Conservation (phyloP, 2,329 filamentous ascomycete genomes). For the Talaromyces piceae region DNA sequence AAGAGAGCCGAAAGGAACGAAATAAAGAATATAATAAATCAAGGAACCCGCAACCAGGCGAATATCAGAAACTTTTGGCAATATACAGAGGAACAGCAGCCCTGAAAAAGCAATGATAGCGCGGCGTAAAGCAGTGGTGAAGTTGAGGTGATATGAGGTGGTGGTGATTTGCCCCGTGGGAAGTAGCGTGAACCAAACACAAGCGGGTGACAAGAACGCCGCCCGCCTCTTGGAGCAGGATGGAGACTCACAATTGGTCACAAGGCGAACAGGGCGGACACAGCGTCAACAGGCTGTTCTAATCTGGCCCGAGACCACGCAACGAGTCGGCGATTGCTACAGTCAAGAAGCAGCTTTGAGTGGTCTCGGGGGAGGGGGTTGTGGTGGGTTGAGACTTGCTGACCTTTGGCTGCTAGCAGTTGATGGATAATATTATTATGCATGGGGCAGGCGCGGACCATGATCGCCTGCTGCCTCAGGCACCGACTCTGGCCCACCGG, state of each 20-base stretch:
- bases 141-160: slow-evolving; percentile 4
- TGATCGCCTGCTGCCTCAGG: neutral
- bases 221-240: neutral
- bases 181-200: neutral
- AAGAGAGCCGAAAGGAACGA: neutral
- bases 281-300: neutral
- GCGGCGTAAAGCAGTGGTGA: neutral
- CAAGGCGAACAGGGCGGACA: neutral
- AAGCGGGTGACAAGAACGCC: neutral
- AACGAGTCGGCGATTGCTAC: neutral
- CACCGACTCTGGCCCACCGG: neutral
- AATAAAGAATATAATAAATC: no score
- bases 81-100: slow-evolving; percentile 2
- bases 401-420: neutral
- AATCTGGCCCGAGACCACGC: neutral
- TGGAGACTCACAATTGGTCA: neutral
- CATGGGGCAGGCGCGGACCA: neutral
- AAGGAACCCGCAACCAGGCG: slow-evolving; percentile 11
- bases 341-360: neutral
- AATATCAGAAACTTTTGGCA: slow-evolving; percentile 2
- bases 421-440: neutral
- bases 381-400: neutral
- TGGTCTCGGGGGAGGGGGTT: neutral
- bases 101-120: neutral
- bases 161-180: neutral